These are phyloP conservation scores for Paradendryphiella salina DNA, from an alignment of 2,329 filamentous ascomycete genomes.

Conservation along the genomic window DNA sequence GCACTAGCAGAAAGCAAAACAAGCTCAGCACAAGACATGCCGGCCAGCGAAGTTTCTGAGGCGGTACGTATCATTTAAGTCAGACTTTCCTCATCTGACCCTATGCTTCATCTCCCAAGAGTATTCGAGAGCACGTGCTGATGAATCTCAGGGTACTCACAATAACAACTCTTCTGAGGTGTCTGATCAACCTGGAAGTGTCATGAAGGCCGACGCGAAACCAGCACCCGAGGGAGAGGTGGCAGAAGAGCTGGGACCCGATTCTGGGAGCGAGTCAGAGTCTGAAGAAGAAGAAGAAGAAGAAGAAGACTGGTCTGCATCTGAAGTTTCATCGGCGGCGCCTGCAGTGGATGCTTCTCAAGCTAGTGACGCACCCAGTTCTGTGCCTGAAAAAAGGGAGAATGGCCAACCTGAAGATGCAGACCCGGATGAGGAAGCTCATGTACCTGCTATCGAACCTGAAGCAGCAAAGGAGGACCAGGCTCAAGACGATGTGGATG, in stretches of 20 bases:
- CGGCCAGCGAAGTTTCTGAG: constrained; percentile 1
- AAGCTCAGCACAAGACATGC: constrained; percentile 10
- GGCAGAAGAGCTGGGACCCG: neutral
- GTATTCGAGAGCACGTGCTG: neutral
- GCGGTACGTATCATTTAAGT: constrained; percentile 12
- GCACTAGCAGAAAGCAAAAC: constrained; percentile 7
- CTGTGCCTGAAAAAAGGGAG: constrained; percentile 5
- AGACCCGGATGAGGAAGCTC: neutral
- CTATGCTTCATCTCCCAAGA: neutral
- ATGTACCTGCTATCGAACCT: neutral
- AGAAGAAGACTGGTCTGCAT: constrained; percentile 12
- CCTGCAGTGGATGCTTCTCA: constrained; percentile 3
- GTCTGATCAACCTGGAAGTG: neutral
- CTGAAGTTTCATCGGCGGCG: constrained; percentile 10
- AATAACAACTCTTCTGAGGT: neutral
- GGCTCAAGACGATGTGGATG: neutral
- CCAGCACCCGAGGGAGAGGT: neutral
- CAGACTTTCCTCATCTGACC: neutral
- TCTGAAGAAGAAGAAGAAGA: constrained; percentile 11
- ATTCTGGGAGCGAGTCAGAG: constrained; percentile 7
- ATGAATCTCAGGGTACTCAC: constrained; percentile 3
- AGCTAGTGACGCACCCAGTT: constrained; percentile 1
- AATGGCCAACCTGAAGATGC: constrained; percentile 1
- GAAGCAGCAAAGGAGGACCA: constrained; percentile 1
- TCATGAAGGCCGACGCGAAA: neutral